phyloP scores from a whole-genome alignment of 257 asterid species.

The Plectranthus barbatus region DNA sequence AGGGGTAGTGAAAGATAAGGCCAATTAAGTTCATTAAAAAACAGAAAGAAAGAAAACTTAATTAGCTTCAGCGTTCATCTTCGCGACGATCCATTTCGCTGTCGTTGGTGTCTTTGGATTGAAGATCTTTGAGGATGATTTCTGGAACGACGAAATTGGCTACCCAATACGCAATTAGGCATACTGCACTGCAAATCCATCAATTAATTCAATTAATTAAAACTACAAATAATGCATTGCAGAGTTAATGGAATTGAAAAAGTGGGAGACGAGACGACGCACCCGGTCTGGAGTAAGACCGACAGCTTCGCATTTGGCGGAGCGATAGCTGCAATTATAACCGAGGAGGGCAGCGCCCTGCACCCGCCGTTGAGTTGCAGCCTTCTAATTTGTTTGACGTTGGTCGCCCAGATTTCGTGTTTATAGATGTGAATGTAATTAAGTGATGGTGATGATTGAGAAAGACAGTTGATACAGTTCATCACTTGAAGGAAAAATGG shows the following conservation, averaged over 20 bases:
- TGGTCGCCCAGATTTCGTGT: neutral
- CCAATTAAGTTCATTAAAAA: too few species aligned
- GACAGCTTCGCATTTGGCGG: slow-evolving; percentile 31
- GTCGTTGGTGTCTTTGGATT: slow-evolving; percentile 15
- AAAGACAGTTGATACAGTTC: slow-evolving; percentile 24
- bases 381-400: too few species aligned
- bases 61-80: neutral
- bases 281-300: slow-evolving; percentile 44
- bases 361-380: neutral
- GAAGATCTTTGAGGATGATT: slow-evolving; percentile 32
- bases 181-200: slow-evolving; percentile 34
- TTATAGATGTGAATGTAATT: neutral
- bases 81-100: neutral
- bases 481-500: too few species aligned
- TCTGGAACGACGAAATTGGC: slow-evolving; percentile 53
- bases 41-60: too few species aligned
- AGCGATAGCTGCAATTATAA: slow-evolving; percentile 18
- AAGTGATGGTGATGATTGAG: neutral
- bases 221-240: too few species aligned
- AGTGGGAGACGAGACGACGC: neutral
- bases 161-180: slow-evolving; percentile 42
- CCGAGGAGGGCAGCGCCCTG: slow-evolving; percentile 13
- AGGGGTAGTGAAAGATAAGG: too few species aligned
- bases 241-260: neutral
- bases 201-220: neutral